These are phyloP conservation scores for Suillus discolor DNA, from an alignment of 768 basidiomycete species.

Conservation along the genomic window DNA sequence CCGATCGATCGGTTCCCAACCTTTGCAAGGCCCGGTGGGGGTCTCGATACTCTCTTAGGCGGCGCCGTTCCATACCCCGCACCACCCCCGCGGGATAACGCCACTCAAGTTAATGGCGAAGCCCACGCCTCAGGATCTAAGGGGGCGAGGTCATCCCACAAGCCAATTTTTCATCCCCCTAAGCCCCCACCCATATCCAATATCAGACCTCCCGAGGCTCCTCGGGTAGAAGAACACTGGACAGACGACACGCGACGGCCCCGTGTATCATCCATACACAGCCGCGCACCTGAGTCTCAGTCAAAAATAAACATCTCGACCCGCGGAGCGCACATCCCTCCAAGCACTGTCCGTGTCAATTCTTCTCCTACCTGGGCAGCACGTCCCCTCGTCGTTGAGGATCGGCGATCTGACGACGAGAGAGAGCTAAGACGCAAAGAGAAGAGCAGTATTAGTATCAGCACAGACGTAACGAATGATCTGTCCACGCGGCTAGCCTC, in stretches of 20 bases:
- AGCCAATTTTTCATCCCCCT: constrained; percentile 15
- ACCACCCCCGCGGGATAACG: constrained; percentile 24
- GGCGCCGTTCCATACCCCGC: constrained; percentile 29
- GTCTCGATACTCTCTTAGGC: constrained; percentile 21
- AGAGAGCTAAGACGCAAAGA: constrained; percentile 19
- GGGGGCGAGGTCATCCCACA: constrained; percentile 16
- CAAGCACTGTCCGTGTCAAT: constrained; percentile 36
- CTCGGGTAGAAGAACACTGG: constrained; percentile 25
- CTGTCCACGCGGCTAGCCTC: constrained; percentile 31
- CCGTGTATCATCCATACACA: constrained; percentile 16
- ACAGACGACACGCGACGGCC: constrained; percentile 19
- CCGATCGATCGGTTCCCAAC: constrained; percentile 46
- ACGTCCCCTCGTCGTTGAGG: constrained; percentile 32
- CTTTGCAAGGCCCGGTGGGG: constrained; percentile 38
- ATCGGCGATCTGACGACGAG: constrained; percentile 33
- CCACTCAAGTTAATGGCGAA: constrained; percentile 17
- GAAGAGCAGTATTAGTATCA: constrained; percentile 9
- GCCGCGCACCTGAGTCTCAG: constrained; percentile 11
- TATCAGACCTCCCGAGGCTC: constrained; percentile 23
- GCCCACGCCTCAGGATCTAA: constrained; percentile 8
- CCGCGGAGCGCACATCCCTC: constrained; percentile 30
- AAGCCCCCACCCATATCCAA: constrained; percentile 23
- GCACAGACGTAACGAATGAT: constrained; percentile 4
- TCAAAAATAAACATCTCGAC: constrained; percentile 11
- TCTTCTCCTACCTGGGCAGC: constrained; percentile 34